Evolutionary conservation across 2,329 filamentous ascomycete genomes (phyloP).

Genomic region (Bipolaris oryzae): DNA sequence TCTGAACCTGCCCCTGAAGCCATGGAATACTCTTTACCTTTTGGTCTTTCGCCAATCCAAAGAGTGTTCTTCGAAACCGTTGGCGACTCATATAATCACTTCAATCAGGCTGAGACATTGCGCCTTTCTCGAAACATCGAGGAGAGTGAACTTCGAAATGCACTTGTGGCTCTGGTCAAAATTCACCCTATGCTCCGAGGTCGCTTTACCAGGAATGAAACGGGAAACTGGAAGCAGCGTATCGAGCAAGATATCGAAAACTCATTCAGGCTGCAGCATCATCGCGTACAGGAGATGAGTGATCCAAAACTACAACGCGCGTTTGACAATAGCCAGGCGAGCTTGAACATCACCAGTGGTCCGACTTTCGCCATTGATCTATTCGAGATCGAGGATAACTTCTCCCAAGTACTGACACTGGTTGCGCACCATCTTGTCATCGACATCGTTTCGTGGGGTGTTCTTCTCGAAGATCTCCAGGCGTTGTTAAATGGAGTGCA

Average conservation of each 20-base stretch:
- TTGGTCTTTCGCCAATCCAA: conserved; percentile 42
- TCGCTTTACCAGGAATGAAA: conserved; percentile 41
- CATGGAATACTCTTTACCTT: conserved; percentile 31
- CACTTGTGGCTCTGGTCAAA: conserved; percentile 40
- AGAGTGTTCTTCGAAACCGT: conserved; percentile 37
- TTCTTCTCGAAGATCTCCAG: conserved; percentile 48
- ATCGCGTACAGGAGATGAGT: conserved; percentile 19
- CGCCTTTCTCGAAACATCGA: conserved; percentile 33
- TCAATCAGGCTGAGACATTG: conserved; percentile 43
- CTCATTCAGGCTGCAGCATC: conserved; percentile 37
- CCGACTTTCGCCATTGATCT: conserved; percentile 53
- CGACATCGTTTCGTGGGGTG: conserved; percentile 50
- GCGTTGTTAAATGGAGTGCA: conserved; percentile 36
- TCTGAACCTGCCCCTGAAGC: conserved; percentile 1
- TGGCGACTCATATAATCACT: conserved; percentile 34
- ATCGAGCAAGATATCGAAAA: conserved; percentile 31
- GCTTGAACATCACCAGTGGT: conserved; percentile 42
- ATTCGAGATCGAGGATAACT: conserved; percentile 44
- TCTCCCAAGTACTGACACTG: conserved; percentile 45
- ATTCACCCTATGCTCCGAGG: conserved; percentile 51
- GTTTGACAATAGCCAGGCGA: conserved; percentile 39
- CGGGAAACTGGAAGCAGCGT: conserved; percentile 41
- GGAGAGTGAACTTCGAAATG: conserved; percentile 30
- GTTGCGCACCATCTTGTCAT: conserved; percentile 48
- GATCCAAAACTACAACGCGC: conserved; percentile 26